Percentiles rank a stretch among this genome's conserved stretches.
These are phyloP conservation scores for Wallacemonas sp. DNA, from an alignment of 208 protist genomes.

Conservation along the genomic window DNA sequence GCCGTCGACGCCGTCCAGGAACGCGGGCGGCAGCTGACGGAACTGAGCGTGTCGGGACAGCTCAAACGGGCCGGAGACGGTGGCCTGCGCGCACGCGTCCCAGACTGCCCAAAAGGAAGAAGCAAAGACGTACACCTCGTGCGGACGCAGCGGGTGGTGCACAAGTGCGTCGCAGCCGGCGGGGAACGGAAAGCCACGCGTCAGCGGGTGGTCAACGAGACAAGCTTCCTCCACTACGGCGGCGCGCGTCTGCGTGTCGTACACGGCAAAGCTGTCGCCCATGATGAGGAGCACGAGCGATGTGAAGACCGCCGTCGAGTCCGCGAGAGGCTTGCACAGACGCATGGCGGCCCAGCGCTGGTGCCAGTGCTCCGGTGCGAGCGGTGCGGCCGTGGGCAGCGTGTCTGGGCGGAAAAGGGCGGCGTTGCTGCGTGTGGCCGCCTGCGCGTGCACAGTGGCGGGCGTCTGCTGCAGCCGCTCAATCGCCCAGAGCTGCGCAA, in stretches of 20 bases:
- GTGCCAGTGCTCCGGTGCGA: background rate
- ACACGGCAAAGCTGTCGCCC: slow-evolving; percentile 32
- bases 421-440: too few relatives aligned
- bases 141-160: slow-evolving; percentile 44
- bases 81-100: slow-evolving; percentile 37
- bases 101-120: slow-evolving; percentile 43
- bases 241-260: slow-evolving; percentile 22
- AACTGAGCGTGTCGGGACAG: slow-evolving; percentile 32
- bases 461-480: slow-evolving; percentile 9
- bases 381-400: background rate
- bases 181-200: slow-evolving; percentile 39
- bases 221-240: slow-evolving; percentile 1
- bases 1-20: slow-evolving; percentile 40
- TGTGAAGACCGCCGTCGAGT: slow-evolving; percentile 2
- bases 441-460: too few relatives aligned
- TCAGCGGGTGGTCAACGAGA: slow-evolving; percentile 13
- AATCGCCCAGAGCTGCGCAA: slow-evolving; percentile 8
- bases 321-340: slow-evolving; percentile 11
- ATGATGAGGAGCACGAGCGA: slow-evolving; percentile 36
- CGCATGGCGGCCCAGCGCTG: slow-evolving; percentile 37
- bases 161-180: slow-evolving; percentile 53
- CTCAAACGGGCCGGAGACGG: slow-evolving; percentile 40
- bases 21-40: slow-evolving; percentile 41
- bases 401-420: too few relatives aligned
- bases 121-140: slow-evolving; percentile 48